A percentile compares a stretch with the other conserved stretches of the same genome.
phyloP scores from a whole-genome alignment of 2,329 filamentous ascomycete species.

The Elsinoe perseae region DNA sequence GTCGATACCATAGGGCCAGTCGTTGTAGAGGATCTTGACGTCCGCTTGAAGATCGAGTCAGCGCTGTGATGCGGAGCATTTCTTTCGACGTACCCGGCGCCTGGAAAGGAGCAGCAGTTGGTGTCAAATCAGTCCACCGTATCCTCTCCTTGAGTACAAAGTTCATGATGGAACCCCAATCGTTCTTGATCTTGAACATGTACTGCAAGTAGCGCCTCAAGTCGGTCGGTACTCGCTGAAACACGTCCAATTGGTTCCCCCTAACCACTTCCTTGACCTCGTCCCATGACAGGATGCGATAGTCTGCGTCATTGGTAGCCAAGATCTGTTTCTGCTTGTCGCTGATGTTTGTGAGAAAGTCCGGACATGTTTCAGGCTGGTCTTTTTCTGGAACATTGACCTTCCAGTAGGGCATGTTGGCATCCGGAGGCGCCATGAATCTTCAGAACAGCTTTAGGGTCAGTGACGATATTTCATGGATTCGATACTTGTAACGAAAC shows the following conservation, averaged over 20 bases:
- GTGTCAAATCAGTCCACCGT: conserved; percentile 51
- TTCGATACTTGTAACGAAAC: neutral
- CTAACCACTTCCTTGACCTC: conserved; percentile 56
- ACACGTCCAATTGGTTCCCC: conserved; percentile 63
- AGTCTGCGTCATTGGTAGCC: conserved; percentile 60
- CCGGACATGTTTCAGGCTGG: conserved; percentile 61
- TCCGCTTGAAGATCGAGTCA: conserved; percentile 41
- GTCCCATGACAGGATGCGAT: conserved; percentile 58
- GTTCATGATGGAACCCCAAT: conserved; percentile 68
- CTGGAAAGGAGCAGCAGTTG: conserved; percentile 38
- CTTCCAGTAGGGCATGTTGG: conserved; percentile 64
- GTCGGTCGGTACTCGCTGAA: conserved; percentile 69
- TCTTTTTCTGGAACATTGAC: conserved; percentile 61
- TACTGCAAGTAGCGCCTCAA: conserved; percentile 71
- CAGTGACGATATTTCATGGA: neutral
- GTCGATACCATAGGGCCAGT: conserved; percentile 91
- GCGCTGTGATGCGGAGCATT: conserved; percentile 4
- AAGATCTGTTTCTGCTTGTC: conserved; percentile 65
- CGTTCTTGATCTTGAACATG: conserved; percentile 53
- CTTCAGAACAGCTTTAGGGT: neutral
- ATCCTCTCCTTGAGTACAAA: conserved; percentile 68
- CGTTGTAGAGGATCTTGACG: conserved; percentile 71
- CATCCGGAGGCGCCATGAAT: neutral
- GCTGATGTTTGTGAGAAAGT: conserved; percentile 55
- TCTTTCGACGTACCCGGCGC: conserved; percentile 33